Base-by-base conservation (phyloP, 176 grass and related monocot species). In the Tillandsia leiboldiana region DNA sequence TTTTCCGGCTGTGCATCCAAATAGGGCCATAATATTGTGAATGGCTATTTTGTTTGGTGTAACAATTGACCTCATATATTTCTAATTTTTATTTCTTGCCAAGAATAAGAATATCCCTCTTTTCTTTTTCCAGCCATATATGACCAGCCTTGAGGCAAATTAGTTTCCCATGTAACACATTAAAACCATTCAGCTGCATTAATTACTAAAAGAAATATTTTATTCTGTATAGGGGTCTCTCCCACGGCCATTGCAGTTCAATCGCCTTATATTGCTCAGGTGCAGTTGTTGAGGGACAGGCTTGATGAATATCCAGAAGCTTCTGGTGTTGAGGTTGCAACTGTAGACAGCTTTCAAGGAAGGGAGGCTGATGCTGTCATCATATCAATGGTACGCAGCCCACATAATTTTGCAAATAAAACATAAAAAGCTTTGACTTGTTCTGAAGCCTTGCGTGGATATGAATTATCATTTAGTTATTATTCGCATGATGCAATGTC, bases 341-440 rank as follows among this genome's bases (percentile, higher is more conserved):
- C 93, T 72, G 81, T 92, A 79, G 93, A 97, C 64, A 97, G 93
- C 77, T 97, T 97, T 75, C 93, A 97, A 67, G 89, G 93, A 62
- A 86, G 93, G 74, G 86, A 92, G 77, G 83, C 89, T 49, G 89
- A 97, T 92, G 86, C 93, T 12, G 89, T 97, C 56, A 80, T 97
- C 74, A 89, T 92, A 74, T 92, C 89, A 22, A 92, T 90, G 89
- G 93, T 96, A 90, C 9, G 11, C 9, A 4, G 33, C 33, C 33
- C 33, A 42, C 33, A 42, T 42, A 42, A 42, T 42, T 42, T 42
- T 42, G 33, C 33, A 42, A 42, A 42, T 42, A 42, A 42, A 58
- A 0, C 20, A 20, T 20, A 20, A n/a, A n/a, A 50, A 53, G 2
- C 51, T 77, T 47, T 26, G 50, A 70, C 12, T 13, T 12, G 27